Percentiles rank a stretch among this genome's conserved stretches.
Evolutionary conservation across 2,329 filamentous ascomycete species (phyloP).

Genomic region (Fusarium sp.): DNA sequence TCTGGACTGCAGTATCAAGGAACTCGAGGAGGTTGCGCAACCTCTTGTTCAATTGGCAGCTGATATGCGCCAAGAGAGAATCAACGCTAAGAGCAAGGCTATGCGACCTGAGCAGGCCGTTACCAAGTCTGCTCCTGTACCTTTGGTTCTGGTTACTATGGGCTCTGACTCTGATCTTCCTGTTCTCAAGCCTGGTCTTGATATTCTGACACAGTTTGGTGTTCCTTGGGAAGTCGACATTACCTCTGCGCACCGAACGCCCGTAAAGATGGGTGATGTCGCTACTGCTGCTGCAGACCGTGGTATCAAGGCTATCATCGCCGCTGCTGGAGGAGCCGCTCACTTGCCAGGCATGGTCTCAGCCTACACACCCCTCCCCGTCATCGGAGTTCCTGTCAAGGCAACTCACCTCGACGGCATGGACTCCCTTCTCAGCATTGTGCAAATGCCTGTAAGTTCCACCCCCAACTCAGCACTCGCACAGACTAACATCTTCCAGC

Average conservation of each 20-base stretch:
- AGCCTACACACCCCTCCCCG: slow-evolving; percentile 75
- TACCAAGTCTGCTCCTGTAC: slow-evolving; percentile 44
- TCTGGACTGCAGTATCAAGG: slow-evolving; percentile 71
- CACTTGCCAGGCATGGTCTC: slow-evolving; percentile 81
- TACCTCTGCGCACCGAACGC: slow-evolving; percentile 83
- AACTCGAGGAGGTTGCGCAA: slow-evolving; percentile 65
- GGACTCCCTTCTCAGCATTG: slow-evolving; percentile 77
- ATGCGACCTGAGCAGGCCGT: slow-evolving; percentile 50
- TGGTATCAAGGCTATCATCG: slow-evolving; percentile 79
- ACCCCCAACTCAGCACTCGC: too few relatives aligned
- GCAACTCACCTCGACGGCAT: slow-evolving; percentile 77
- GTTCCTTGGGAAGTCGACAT: slow-evolving; percentile 80
- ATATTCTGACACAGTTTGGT: slow-evolving; percentile 74
- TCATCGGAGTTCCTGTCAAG: slow-evolving; percentile 82
- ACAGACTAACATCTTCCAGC: too few relatives aligned
- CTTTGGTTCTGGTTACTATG: slow-evolving; percentile 83
- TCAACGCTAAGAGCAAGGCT: slow-evolving; percentile 54
- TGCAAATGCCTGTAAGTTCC: slow-evolving; percentile 75
- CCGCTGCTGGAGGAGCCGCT: slow-evolving; percentile 79
- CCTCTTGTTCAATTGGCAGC: slow-evolving; percentile 76
- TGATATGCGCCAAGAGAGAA: slow-evolving; percentile 65
- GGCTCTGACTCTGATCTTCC: slow-evolving; percentile 83
- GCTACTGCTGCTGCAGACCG: slow-evolving; percentile 70
- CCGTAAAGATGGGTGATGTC: slow-evolving; percentile 74
- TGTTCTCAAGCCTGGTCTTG: slow-evolving; percentile 72